These are phyloP conservation scores for Verticillium klebahnii DNA, from an alignment of 2,329 filamentous ascomycete species.

Conservation along the genomic window DNA sequence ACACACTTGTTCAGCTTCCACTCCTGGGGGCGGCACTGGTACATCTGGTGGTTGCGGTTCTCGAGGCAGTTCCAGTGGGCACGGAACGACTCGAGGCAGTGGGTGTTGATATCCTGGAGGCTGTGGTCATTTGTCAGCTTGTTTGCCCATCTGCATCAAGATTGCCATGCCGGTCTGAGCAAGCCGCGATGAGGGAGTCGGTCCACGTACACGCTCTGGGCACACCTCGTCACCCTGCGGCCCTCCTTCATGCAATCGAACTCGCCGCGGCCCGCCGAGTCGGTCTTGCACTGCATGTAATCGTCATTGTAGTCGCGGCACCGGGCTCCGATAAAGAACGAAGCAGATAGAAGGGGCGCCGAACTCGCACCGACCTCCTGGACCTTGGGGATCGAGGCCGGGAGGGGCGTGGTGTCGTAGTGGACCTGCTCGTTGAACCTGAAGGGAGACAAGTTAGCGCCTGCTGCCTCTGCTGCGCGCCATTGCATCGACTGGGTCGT, in stretches of 20 bases:
- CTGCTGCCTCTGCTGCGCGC: background rate
- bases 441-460: constrained; percentile 22
- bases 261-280: constrained; percentile 86
- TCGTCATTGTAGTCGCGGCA: constrained; percentile 97
- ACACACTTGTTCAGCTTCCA: constrained; percentile 93
- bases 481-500: background rate
- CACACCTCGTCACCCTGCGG: constrained; percentile 92
- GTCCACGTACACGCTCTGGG: constrained; percentile 80
- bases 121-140: constrained; percentile 38
- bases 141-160: background rate
- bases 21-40: constrained; percentile 87
- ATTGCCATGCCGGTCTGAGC: background rate
- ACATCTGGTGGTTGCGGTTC: constrained; percentile 95
- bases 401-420: constrained; percentile 93
- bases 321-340: constrained; percentile 94
- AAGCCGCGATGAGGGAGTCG: background rate
- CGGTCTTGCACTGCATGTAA: constrained; percentile 99
- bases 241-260: constrained; percentile 95
- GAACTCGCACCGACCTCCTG: constrained; percentile 91
- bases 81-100: constrained; percentile 87
- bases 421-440: constrained; percentile 95
- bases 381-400: constrained; percentile 85
- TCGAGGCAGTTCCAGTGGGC: constrained; percentile 94
- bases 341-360: constrained; percentile 83
- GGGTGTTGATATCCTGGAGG: constrained; percentile 91